Evolutionary conservation across 2,329 filamentous ascomycete genomes (phyloP), one percentile per base, ranked within the genome.

Genomic region (Colletotrichum cuscutae): DNA sequence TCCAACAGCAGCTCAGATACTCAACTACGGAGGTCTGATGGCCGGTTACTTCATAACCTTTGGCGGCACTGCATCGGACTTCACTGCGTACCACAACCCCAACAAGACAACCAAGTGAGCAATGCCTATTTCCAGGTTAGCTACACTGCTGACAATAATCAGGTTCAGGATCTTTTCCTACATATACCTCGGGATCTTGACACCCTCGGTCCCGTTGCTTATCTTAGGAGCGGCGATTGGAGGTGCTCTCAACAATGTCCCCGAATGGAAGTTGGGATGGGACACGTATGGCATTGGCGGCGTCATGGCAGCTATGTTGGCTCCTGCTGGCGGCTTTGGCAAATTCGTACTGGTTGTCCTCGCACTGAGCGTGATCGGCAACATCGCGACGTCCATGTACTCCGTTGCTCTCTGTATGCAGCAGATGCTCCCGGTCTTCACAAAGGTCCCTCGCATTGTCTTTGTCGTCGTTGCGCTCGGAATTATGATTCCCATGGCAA

Each of bases 31-130:
- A 11, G 82, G 85, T 26, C 75, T 87, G 58, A 86, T 88, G 49
- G 87, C 88, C 2, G 84, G 85, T 2, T 88, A 88, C 69, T 86
- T 90, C 57, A 81, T 90, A 72, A 88, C 86, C 1, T 91, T 89
- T 77, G 87, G 86, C 9, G 87, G 86, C 3, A 86, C 87, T 4
- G 86, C 84, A 0, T 88, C 87, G n/a, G 89, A 91, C 75, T 90
- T 89, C 72, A 85, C 86, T n/a, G 86, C 86, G 9, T 91, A 91
- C 76, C 86, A 89, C 79, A 81, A 84, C 62, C 85, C 86, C 4
- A 78, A 80, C 13, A 72, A 73, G 28, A 83, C 80, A 7, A 82
- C 86, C 65, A 81, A 83, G 78, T 84, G 78, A 72, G 82, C 75
- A 46, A 12, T 5, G 52, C 3, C 22, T 49, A 3, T 49, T 12